Evolutionary conservation across 176 grass and related monocot genomes (phyloP).

Genomic region (Triticum urartu): DNA sequence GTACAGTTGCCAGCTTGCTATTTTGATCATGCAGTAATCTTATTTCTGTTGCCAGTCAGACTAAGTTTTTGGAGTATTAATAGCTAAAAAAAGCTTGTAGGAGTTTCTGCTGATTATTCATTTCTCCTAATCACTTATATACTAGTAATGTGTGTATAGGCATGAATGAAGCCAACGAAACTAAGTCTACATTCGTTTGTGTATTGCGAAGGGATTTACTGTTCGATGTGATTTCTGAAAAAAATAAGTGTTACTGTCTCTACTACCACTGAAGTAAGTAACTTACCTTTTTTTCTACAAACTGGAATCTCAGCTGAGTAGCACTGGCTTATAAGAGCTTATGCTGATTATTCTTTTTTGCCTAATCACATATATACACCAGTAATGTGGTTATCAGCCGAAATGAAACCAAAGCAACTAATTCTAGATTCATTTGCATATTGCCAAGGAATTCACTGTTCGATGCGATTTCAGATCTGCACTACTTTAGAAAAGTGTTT

Average conservation of each 20-base stretch:
- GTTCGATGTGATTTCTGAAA: too few species aligned
- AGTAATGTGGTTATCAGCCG: not conserved
- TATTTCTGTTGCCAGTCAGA: not conserved
- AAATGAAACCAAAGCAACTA: not conserved
- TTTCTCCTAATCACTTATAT: not conserved
- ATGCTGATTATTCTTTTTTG: not conserved
- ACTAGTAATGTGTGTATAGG: not conserved
- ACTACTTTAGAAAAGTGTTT: not conserved
- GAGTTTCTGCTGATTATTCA: not conserved
- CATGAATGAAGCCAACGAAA: not conserved
- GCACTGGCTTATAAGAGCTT: too few species aligned
- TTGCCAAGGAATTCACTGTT: not conserved
- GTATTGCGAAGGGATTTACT: too few species aligned
- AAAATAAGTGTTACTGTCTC: too few species aligned
- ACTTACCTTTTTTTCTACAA: not conserved
- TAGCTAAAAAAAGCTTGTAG: not conserved
- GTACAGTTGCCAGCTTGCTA: not conserved
- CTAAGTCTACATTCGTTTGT: not conserved
- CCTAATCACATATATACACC: not conserved
- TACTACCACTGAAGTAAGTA: not conserved
- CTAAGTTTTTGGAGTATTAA: not conserved
- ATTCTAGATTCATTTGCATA: not conserved
- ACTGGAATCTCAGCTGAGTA: too few species aligned
- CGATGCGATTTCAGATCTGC: not conserved
- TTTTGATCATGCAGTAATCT: not conserved